Percentiles rank a stretch among this genome's conserved stretches.
phyloP scores from a whole-genome alignment of 305 asterid species.

The Fraxinus velutina region DNA sequence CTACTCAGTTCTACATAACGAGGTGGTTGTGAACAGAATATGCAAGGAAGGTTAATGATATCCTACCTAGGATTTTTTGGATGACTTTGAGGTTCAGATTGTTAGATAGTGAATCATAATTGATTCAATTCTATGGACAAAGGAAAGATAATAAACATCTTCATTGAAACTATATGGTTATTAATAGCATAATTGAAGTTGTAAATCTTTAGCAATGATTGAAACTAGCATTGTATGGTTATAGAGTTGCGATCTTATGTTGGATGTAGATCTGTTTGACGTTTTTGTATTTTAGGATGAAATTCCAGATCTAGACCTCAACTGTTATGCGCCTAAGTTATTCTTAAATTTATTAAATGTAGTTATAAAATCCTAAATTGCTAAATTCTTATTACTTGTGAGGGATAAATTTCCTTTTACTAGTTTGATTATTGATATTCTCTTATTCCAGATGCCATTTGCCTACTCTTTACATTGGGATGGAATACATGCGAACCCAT shows the following conservation, averaged over 20 bases:
- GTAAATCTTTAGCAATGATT: neutral
- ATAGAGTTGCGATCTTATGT: neutral
- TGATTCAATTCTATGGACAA: neutral
- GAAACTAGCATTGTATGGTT: neutral
- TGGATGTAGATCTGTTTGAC: neutral
- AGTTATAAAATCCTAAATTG: conserved; percentile 1
- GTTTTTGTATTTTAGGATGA: neutral
- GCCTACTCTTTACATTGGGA: conserved; percentile 88
- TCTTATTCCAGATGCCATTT: conserved; percentile 85
- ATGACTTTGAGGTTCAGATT: neutral
- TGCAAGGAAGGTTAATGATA: neutral
- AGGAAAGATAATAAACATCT: neutral
- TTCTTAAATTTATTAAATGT: conserved; percentile 1
- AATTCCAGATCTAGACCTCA: neutral
- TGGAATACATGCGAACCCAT: conserved; percentile 98
- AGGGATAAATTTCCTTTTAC: conserved; percentile 19
- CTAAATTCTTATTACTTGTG: conserved; percentile 24
- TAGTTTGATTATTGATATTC: conserved; percentile 32
- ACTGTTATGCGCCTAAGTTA: neutral
- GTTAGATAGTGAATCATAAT: neutral
- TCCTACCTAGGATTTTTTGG: neutral
- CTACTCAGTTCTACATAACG: conserved; percentile 1
- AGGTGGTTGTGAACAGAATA: neutral
- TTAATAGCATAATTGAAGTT: neutral
- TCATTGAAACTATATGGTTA: neutral